These are phyloP conservation scores for Mucor irregularis DNA, from an alignment of 371 early-diverging fungal species.

Conservation along the genomic window DNA sequence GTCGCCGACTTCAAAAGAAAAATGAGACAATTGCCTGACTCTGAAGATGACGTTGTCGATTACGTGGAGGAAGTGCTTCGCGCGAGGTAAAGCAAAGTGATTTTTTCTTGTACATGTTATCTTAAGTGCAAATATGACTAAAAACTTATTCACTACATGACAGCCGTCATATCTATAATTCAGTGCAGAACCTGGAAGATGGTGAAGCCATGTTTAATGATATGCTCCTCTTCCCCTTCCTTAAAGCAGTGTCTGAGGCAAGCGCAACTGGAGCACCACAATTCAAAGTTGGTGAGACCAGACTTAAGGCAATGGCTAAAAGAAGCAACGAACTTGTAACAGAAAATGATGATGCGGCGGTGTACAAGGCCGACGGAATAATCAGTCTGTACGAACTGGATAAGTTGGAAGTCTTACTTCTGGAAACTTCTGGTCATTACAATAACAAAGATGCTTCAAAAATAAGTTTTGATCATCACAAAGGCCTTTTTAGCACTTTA, in stretches of 20 bases:
- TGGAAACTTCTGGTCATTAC: conserved; percentile 3
- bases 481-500: conserved; percentile 4
- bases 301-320: neutral
- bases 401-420: conserved; percentile 1
- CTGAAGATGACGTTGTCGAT: neutral
- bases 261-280: neutral
- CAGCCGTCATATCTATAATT: neutral
- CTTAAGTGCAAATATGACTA: neutral
- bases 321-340: neutral
- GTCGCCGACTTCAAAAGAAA: conserved; percentile 5
- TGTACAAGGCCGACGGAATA: conserved; percentile 5
- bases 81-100: neutral
- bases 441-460: neutral
- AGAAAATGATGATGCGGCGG: neutral
- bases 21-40: conserved; percentile 1
- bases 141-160: conserved; percentile 3
- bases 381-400: neutral
- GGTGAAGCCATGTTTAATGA: conserved; percentile 11
- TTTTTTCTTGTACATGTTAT: conserved; percentile 5
- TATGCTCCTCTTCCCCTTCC: conserved; percentile 1
- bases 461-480: conserved; percentile 6
- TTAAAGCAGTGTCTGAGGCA: conserved; percentile 3
- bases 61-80: conserved; percentile 1
- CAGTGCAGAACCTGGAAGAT: conserved; percentile 7
- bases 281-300: conserved; percentile 7